Percentiles rank a stretch among this genome's conserved stretches.
Conservation (phyloP, 345 rosid genomes). For the Ceriops tagal region DNA sequence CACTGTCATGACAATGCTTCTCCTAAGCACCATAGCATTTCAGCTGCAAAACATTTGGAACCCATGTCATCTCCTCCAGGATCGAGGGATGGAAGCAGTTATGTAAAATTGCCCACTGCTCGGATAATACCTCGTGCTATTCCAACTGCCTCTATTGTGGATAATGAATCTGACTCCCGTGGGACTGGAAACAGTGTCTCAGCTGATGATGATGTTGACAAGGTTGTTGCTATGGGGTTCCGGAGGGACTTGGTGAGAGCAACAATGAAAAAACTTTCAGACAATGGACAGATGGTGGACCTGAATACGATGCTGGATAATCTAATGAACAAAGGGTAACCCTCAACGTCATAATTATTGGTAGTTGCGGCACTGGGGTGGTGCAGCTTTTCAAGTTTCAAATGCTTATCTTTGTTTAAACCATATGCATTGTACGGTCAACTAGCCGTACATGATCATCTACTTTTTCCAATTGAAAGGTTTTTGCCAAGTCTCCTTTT, state of each 20-base stretch:
- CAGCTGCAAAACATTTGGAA: conserved; percentile 15
- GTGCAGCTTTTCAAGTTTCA: not conserved
- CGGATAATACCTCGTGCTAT: conserved; percentile 42
- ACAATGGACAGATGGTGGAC: conserved; percentile 48
- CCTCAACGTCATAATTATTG: conserved; percentile 1
- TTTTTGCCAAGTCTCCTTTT: not conserved
- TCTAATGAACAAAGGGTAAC: conserved; percentile 37
- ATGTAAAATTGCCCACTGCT: conserved; percentile 38
- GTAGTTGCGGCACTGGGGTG: not conserved
- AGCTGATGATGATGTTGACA: conserved; percentile 43
- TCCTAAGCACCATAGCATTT: conserved; percentile 15
- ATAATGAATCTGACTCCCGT: conserved; percentile 22
- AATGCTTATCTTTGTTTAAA: conserved; percentile 9
- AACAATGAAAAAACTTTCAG: conserved; percentile 41
- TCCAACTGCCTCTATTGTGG: conserved; percentile 45
- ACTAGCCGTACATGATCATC: not conserved
- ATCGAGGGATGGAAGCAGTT: conserved; percentile 13
- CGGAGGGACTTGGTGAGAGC: conserved; percentile 56
- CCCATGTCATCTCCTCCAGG: conserved; percentile 12
- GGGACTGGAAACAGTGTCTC: conserved; percentile 28
- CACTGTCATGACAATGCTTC: conserved; percentile 15
- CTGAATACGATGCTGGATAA: conserved; percentile 50
- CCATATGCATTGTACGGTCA: not conserved
- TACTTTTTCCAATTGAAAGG: not conserved
- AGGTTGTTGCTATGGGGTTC: conserved; percentile 62